These are phyloP conservation scores for Heritiera littoralis DNA, from an alignment of 345 rosid species.

Conservation along the genomic window DNA sequence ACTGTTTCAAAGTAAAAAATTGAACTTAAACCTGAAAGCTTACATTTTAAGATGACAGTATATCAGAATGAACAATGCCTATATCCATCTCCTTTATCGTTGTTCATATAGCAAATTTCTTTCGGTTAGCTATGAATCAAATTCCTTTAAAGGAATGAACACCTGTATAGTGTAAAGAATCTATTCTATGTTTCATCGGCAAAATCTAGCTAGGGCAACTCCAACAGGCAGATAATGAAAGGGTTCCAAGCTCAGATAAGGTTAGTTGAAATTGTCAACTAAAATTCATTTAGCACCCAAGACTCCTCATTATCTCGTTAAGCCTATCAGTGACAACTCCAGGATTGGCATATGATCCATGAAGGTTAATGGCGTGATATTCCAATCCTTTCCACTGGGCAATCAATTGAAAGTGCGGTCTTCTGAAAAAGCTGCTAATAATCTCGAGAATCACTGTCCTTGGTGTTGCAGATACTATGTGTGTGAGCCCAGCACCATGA, in stretches of 20 bases:
- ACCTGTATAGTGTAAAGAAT: not conserved
- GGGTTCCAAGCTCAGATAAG: not conserved
- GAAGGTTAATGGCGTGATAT: conserved; percentile 74
- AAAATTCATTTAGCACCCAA: conserved; percentile 49
- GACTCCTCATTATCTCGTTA: conserved; percentile 46
- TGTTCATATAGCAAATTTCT: not conserved
- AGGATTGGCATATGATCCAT: conserved; percentile 60
- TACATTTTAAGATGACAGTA: not conserved
- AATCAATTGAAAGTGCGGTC: conserved; percentile 88
- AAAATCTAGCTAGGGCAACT: not conserved
- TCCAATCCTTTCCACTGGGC: conserved; percentile 94
- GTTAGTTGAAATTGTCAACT: not conserved
- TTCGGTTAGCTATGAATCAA: not conserved
- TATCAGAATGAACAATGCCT: not conserved
- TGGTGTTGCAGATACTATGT: conserved; percentile 79
- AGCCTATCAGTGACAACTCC: conserved; percentile 52
- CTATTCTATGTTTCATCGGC: not conserved
- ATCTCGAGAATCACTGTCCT: conserved; percentile 85
- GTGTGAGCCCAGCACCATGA: conserved; percentile 96
- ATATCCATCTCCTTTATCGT: not conserved
- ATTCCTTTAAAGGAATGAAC: not conserved
- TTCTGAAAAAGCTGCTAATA: conserved; percentile 52
- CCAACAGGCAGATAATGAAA: too few species aligned
- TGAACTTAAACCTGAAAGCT: not conserved
- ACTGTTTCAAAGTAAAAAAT: not conserved